A percentile compares a stretch with the other conserved stretches of the same genome.
Evolutionary conservation across 306 rosid genomes (phyloP).

Genomic region (Cicer bijugum): DNA sequence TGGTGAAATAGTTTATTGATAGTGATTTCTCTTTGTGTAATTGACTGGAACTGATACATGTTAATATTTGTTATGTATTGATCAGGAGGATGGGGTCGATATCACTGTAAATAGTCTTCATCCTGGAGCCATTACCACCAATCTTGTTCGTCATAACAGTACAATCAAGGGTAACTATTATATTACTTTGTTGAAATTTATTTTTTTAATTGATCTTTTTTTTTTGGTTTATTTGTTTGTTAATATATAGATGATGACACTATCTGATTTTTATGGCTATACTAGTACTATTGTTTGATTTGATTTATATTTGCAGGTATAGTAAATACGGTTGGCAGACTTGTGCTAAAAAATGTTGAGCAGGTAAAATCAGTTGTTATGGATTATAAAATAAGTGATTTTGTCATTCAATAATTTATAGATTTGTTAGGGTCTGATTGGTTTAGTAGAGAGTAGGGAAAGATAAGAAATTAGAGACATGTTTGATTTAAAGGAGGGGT

Average conservation of each 20-base stretch:
- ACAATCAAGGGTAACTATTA: constrained; percentile 50
- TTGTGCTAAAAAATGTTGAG: constrained; percentile 62
- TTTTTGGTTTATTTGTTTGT: neutral
- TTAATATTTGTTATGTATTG: constrained; percentile 43
- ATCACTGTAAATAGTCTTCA: constrained; percentile 90
- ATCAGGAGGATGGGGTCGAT: constrained; percentile 71
- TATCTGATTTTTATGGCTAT: constrained; percentile 18
- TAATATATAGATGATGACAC: neutral
- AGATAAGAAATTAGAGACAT: too few species aligned
- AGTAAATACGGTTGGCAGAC: constrained; percentile 48
- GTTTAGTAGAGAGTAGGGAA: too few species aligned
- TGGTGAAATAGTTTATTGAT: constrained; percentile 22
- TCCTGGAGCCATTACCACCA: constrained; percentile 74
- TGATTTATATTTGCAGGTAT: constrained; percentile 53
- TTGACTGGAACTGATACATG: too few species aligned
- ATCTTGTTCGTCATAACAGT: constrained; percentile 63
- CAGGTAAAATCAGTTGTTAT: constrained; percentile 53
- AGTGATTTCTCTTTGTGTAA: neutral
- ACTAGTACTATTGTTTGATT: constrained; percentile 34
- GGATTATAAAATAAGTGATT: neutral
- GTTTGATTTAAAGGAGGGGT: too few species aligned
- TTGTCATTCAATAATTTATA: too few species aligned
- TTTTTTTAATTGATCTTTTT: neutral
- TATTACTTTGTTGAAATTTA: neutral
- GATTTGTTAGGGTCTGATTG: too few species aligned